These are phyloP conservation scores for Arctium lappa DNA, from an alignment of 129 eudicot species.

Conservation along the genomic window DNA sequence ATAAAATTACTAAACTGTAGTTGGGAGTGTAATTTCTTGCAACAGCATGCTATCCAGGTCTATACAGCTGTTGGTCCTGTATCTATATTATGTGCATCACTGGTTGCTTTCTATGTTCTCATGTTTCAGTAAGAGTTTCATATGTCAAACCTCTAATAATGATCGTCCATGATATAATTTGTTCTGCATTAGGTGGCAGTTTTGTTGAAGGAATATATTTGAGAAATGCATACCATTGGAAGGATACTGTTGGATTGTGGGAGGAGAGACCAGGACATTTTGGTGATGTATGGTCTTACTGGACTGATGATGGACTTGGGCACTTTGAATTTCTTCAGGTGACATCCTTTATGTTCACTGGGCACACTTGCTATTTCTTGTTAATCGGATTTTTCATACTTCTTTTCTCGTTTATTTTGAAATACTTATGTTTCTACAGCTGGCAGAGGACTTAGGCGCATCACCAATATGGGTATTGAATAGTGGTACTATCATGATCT, in stretches of 20 bases:
- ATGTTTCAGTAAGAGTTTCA: neutral
- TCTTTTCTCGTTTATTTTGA: neutral
- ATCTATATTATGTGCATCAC: neutral
- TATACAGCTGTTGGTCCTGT: neutral
- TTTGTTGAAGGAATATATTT: conserved; percentile 81
- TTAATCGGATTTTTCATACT: neutral
- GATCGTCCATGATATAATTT: neutral
- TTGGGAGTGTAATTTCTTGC: no score
- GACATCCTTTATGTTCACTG: conserved; percentile 1
- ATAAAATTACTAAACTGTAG: no score
- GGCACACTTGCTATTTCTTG: neutral
- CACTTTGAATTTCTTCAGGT: conserved; percentile 89
- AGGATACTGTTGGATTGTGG: conserved; percentile 92
- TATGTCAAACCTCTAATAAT: neutral
- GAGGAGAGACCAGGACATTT: conserved; percentile 93
- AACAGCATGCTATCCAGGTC: neutral
- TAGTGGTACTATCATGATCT: conserved; percentile 48
- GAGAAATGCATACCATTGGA: conserved; percentile 91
- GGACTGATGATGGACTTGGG: conserved; percentile 99
- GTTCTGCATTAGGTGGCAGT: conserved; percentile 64
- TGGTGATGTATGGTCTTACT: conserved; percentile 88
- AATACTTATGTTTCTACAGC: conserved; percentile 39
- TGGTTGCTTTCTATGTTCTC: neutral
- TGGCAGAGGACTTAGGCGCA: conserved; percentile 94
- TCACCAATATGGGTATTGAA: conserved; percentile 91